Conservation (phyloP, 1,284 basidiomycete genomes). For the Thecaphora thlaspeos region DNA sequence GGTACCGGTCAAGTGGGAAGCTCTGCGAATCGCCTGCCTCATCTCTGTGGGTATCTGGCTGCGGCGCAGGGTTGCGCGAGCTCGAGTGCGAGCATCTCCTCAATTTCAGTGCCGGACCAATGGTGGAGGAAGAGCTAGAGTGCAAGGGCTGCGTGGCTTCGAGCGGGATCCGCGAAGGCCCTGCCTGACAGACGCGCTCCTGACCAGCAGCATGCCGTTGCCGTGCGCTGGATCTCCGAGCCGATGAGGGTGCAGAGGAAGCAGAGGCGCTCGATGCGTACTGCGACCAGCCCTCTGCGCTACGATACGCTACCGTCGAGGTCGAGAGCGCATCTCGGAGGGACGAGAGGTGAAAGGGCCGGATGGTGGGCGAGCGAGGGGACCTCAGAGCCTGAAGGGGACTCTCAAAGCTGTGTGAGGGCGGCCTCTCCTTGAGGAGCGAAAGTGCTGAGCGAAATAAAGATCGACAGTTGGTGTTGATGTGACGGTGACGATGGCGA, state of each 20-base stretch:
- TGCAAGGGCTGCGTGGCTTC: neutral
- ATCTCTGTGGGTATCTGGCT: neutral
- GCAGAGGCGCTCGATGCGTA: neutral
- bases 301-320: neutral
- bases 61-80: neutral
- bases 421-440: no score
- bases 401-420: no score
- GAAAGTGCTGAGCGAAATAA: no score
- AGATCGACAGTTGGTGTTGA: no score
- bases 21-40: neutral
- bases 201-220: no score
- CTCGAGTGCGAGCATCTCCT: neutral
- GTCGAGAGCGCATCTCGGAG: neutral
- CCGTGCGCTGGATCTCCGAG: no score
- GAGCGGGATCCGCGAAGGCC: slow-evolving; percentile 16
- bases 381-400: neutral
- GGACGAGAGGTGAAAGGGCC: neutral
- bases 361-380: slow-evolving; percentile 1
- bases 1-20: neutral
- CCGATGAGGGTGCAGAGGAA: neutral
- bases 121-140: no score
- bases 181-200: slow-evolving; percentile 12
- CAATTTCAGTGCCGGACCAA: no score
- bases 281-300: neutral
- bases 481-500: no score